phyloP scores from a whole-genome alignment of 257 asterid species.

The Petrea volubilis region DNA sequence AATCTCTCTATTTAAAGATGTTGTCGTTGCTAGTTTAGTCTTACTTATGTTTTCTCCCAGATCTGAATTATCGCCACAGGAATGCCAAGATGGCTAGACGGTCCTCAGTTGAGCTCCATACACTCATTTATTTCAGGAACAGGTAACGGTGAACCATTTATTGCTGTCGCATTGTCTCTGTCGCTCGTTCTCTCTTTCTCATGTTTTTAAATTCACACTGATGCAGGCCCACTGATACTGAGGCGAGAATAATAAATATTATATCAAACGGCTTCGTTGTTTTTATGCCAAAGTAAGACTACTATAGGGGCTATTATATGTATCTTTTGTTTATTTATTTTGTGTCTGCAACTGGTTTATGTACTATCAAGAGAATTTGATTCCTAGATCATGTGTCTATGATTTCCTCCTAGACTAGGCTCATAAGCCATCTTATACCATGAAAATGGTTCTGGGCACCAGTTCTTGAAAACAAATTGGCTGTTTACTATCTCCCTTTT shows the following conservation, averaged over 20 bases:
- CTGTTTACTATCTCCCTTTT: background rate
- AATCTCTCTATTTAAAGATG: background rate
- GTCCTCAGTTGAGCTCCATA: conserved; percentile 96
- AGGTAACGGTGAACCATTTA: conserved; percentile 45
- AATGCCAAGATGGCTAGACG: conserved; percentile 99
- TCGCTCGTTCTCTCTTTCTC: conserved; percentile 11
- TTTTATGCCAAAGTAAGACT: conserved; percentile 83
- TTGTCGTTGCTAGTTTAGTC: background rate
- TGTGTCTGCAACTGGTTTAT: background rate
- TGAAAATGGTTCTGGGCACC: background rate
- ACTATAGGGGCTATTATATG: background rate
- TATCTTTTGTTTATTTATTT: background rate
- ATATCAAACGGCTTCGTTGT: conserved; percentile 93
- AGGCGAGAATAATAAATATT: conserved; percentile 87
- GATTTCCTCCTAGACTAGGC: background rate
- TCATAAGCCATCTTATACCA: background rate
- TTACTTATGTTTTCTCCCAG: conserved; percentile 39
- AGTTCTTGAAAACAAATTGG: background rate
- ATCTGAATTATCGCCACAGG: conserved; percentile 90
- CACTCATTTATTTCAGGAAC: conserved; percentile 82
- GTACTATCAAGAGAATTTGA: conserved; percentile 7
- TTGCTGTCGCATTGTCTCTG: background rate
- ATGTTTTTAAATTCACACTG: conserved; percentile 11
- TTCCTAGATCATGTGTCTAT: background rate
- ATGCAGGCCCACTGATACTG: conserved; percentile 95